Evolutionary conservation across 192 early-diverging fungal species (phyloP), one percentile per base, ranked within the genome.

Genomic region (Kappamyces sp.): DNA sequence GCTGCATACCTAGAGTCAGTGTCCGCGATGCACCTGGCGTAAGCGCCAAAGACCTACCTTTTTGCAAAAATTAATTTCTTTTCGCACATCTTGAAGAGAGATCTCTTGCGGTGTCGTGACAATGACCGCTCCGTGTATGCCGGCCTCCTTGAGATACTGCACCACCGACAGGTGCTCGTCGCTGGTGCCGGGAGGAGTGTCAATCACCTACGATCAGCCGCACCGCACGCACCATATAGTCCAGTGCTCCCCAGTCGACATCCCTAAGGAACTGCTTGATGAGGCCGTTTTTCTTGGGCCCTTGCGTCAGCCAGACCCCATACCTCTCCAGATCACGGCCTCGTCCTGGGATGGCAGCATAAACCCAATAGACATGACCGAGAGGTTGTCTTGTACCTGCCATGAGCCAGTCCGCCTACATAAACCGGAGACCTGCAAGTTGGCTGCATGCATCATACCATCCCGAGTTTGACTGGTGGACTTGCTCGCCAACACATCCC

Each of bases 211-310:
- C 49, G 49, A 47, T 34, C 41, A 57, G 36, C 0, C 1, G 12
- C 41, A 35, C 41, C 38, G 42, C 33, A 10, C 41, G 32, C 10
- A 98, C 73, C 31, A 99, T 72, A 58, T 90, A 99, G 64, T 99
- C 94, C 36, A 97, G 75, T 12, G 90, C 85, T 35, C 96, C 94
- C 94, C 94, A 99, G 72, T 86, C 91, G 0, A 97, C 94, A 62
- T 99, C 93, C 38, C 88, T 80, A 52, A 99, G 69, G 55, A 99
- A 97, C 73, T 94, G 96, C 60, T 90, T 90, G 69, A 99, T 99
- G 85, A 99, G 92, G 5, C 88, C 89, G 71, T 88, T 97, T 81
- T 99, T 99, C 66, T 99, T 99, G 36, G 97, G 92, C 2, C 97
- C 97, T 40, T 23, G 23, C 23, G 23, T 23, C 23, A 23, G 23